Percentiles rank a stretch among this genome's conserved stretches.
phyloP scores from a whole-genome alignment of 1,139 yeast genomes.

The Spencermartinsiella ligniputridi region DNA sequence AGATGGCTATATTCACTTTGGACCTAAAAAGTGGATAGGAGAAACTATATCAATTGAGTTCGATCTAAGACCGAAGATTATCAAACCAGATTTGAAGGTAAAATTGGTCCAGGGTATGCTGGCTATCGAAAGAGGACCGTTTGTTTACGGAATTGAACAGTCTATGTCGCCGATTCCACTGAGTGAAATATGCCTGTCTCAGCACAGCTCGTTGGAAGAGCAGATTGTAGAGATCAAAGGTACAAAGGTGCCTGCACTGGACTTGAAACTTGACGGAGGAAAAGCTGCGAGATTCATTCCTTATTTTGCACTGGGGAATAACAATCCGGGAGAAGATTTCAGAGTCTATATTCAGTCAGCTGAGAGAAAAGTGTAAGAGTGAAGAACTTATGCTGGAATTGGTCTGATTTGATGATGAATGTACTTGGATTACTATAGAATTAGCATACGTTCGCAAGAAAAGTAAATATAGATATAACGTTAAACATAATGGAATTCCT shows the following conservation, averaged over 20 bases:
- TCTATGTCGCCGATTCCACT: constrained; percentile 3
- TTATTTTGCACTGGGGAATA: constrained; percentile 8
- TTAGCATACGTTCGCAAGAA: too few species aligned
- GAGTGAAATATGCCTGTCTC: not conserved
- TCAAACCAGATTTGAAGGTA: constrained; percentile 4
- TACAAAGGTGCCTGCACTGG: constrained; percentile 4
- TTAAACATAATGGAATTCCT: too few species aligned
- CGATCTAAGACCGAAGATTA: constrained; percentile 4
- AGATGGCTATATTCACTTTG: constrained; percentile 8
- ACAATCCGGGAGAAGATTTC: constrained; percentile 7
- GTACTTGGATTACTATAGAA: too few species aligned
- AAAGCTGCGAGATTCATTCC: constrained; percentile 3
- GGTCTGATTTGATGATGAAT: not conserved
- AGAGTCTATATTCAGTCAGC: constrained; percentile 2
- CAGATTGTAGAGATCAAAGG: constrained; percentile 1
- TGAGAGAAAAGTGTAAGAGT: not conserved
- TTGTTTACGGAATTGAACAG: constrained; percentile 9
- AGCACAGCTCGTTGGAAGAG: not conserved
- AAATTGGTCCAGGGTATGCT: constrained; percentile 5
- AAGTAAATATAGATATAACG: too few species aligned
- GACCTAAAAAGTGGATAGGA: constrained; percentile 4
- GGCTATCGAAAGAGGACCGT: constrained; percentile 11
- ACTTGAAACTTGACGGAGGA: not conserved
- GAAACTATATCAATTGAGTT: constrained; percentile 6
- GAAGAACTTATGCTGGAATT: not conserved